Evolutionary conservation across 768 basidiomycete genomes (phyloP).

Genomic region (Infundibulicybe gibba): DNA sequence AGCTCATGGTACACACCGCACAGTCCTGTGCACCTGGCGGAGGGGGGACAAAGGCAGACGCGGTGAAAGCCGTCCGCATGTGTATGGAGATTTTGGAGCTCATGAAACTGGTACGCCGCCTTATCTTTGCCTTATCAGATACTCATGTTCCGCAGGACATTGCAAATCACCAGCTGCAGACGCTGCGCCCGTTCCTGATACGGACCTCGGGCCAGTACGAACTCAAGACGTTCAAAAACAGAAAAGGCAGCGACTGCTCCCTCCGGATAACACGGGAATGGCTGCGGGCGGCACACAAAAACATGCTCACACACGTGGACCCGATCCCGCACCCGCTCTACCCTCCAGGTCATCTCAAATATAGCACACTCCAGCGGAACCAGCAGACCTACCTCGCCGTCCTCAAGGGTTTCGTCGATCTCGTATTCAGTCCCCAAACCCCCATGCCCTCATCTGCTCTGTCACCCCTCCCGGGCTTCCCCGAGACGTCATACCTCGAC

Average conservation of each 20-base stretch:
- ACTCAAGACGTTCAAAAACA: conserved; percentile 68
- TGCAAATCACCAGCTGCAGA: conserved; percentile 92
- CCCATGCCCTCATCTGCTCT: conserved; percentile 27
- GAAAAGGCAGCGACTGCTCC: conserved; percentile 40
- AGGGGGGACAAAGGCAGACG: conserved; percentile 53
- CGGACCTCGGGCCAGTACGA: conserved; percentile 79
- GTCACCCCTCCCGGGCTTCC: conserved; percentile 37
- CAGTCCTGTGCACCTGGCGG: conserved; percentile 52
- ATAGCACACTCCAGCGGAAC: conserved; percentile 43
- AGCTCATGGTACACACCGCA: conserved; percentile 77
- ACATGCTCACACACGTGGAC: conserved; percentile 35
- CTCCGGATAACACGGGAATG: conserved; percentile 60
- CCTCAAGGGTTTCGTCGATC: conserved; percentile 58
- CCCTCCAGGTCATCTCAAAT: conserved; percentile 37
- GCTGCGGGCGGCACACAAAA: conserved; percentile 51
- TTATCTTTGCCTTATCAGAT: conserved; percentile 15
- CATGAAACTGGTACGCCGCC: conserved; percentile 81
- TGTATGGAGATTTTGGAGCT: conserved; percentile 91
- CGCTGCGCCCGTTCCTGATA: conserved; percentile 87
- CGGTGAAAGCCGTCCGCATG: conserved; percentile 71
- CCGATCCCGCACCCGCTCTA: conserved; percentile 41
- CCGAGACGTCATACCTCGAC: conserved; percentile 83
- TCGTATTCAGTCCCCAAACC: conserved; percentile 56
- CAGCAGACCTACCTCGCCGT: conserved; percentile 53
- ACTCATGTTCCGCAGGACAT: conserved; percentile 63